A percentile compares a stretch with the other conserved stretches of the same genome.
Conservation (phyloP, 2,329 filamentous ascomycete genomes). For the Shiraia bambusicola region DNA sequence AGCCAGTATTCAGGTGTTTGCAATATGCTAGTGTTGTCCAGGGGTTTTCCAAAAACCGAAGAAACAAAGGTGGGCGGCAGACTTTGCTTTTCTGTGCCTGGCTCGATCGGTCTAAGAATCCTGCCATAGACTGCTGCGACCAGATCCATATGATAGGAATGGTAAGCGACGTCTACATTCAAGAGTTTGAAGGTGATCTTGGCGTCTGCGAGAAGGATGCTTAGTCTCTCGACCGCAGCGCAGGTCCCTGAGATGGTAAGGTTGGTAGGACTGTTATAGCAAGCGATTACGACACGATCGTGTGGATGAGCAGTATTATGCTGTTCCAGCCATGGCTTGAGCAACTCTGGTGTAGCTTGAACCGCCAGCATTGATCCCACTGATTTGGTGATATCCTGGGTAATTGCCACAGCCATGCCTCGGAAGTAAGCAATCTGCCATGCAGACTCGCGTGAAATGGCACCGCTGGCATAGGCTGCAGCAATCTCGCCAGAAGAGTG, state of each 20-base stretch:
- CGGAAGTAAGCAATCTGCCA: constrained; percentile 18
- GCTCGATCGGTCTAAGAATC: constrained; percentile 5
- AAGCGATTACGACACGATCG: constrained; percentile 17
- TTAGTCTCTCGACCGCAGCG: constrained; percentile 39
- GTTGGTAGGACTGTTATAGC: constrained; percentile 42
- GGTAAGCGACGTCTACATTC: constrained; percentile 48
- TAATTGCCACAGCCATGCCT: constrained; percentile 11
- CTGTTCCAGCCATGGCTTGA: constrained; percentile 7
- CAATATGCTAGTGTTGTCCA: constrained; percentile 1
- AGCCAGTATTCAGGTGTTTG: constrained; percentile 17
- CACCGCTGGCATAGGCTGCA: constrained; percentile 28
- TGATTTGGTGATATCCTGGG: constrained; percentile 44
- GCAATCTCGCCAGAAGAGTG: constrained; percentile 40
- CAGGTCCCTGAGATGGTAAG: constrained; percentile 14
- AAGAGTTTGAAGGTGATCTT: constrained; percentile 44
- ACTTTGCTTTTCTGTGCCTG: not conserved
- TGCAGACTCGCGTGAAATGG: constrained; percentile 13
- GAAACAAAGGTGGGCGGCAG: constrained; percentile 9
- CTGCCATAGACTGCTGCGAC: constrained; percentile 19
- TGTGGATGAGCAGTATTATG: constrained; percentile 1
- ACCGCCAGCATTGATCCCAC: constrained; percentile 27
- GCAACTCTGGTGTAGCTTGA: constrained; percentile 11
- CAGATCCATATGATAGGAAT: constrained; percentile 46
- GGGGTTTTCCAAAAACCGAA: constrained; percentile 8
- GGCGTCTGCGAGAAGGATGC: constrained; percentile 36